These are phyloP conservation scores for Dillenia suffruticosa DNA, from an alignment of 164 flowering plant genomes.

Conservation along the genomic window DNA sequence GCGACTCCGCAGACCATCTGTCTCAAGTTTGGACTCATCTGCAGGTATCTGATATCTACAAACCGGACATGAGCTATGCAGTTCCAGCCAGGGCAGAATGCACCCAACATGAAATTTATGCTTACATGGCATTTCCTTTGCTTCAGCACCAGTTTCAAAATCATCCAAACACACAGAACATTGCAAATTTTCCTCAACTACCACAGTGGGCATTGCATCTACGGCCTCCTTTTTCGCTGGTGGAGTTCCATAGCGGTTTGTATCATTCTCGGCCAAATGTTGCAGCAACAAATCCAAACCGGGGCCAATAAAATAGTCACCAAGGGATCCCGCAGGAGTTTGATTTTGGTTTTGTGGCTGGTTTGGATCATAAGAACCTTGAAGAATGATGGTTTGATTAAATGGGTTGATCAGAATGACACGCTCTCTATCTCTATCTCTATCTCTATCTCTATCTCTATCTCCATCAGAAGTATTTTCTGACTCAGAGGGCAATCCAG, in stretches of 20 bases:
- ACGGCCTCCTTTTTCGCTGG: slow-evolving; percentile 80
- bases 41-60: slow-evolving; percentile 75
- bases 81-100: slow-evolving; percentile 77
- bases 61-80: slow-evolving; percentile 89
- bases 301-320: slow-evolving; percentile 76
- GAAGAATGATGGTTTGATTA: slow-evolving; percentile 54
- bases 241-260: slow-evolving; percentile 82
- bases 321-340: slow-evolving; percentile 40
- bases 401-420: slow-evolving; percentile 61
- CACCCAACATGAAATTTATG: slow-evolving; percentile 77
- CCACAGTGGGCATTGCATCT: slow-evolving; percentile 70
- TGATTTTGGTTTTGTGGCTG: slow-evolving; percentile 22
- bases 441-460: slow-evolving; percentile 23
- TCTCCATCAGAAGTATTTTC: slow-evolving; percentile 26
- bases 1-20: slow-evolving; percentile 20
- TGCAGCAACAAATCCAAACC: slow-evolving; percentile 74
- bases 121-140: slow-evolving; percentile 86
- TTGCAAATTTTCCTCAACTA: slow-evolving; percentile 36
- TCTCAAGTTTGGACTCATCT: slow-evolving; percentile 47
- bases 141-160: slow-evolving; percentile 58
- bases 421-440: slow-evolving; percentile 32
- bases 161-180: slow-evolving; percentile 85
- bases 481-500: slow-evolving; percentile 39
- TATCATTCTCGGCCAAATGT: slow-evolving; percentile 87
- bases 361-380: slow-evolving; percentile 33